These are phyloP conservation scores for Petasospora fabianii DNA, from an alignment of 1,139 yeast species.

Conservation along the genomic window DNA sequence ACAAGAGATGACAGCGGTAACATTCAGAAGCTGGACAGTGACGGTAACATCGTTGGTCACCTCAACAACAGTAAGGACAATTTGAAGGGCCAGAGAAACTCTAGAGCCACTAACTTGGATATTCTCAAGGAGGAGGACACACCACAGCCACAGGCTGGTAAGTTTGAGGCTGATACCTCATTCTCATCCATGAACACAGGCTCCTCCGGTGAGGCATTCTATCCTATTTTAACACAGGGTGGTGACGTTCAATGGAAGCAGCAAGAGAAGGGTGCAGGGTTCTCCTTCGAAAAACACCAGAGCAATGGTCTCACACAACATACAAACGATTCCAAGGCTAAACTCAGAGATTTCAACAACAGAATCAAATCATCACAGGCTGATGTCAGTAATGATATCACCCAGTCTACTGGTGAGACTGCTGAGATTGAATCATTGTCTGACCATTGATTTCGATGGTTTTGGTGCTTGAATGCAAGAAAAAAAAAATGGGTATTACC, in stretches of 20 bases:
- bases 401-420: conserved; percentile 23
- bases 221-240: conserved; percentile 18
- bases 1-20: conserved; percentile 36
- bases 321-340: conserved; percentile 20
- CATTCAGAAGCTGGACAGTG: conserved; percentile 50
- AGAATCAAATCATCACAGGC: conserved; percentile 20
- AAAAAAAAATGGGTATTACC: too few species aligned
- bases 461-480: too few species aligned
- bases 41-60: conserved; percentile 45
- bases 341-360: conserved; percentile 23
- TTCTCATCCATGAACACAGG: conserved; percentile 16
- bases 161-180: conserved; percentile 20
- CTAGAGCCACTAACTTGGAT: conserved; percentile 24
- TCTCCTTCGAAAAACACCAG: conserved; percentile 11
- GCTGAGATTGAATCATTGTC: conserved; percentile 27
- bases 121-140: conserved; percentile 22
- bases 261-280: conserved; percentile 12
- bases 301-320: conserved; percentile 7
- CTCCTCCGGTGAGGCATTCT: conserved; percentile 25
- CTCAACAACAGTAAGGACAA: conserved; percentile 11
- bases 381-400: conserved; percentile 23
- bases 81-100: conserved; percentile 20
- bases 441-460: neutral
- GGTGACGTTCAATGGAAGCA: conserved; percentile 24
- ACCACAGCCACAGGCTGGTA: conserved; percentile 12